A percentile compares a stretch with the other conserved stretches of the same genome.
Evolutionary conservation across 2,329 filamentous ascomycete genomes (phyloP).

Genomic region (Hawksworthiomyces lignivorus): DNA sequence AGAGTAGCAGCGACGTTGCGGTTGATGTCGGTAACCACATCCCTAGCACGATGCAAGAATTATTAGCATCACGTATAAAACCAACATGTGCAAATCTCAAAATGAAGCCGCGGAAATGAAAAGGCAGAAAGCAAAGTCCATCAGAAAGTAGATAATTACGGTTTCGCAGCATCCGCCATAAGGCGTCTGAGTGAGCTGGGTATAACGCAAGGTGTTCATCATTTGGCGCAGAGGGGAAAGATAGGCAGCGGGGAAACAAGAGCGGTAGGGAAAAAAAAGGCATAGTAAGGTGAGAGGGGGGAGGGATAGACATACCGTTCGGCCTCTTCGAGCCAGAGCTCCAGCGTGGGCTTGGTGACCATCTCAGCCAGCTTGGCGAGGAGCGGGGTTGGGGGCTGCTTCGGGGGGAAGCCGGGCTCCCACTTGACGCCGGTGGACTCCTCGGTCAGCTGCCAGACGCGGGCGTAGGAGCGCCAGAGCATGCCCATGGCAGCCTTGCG

Average conservation of each 20-base stretch:
- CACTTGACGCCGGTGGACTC: conserved; percentile 73
- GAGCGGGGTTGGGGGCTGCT: conserved; percentile 69
- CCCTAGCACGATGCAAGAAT: conserved; percentile 39
- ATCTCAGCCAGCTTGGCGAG: conserved; percentile 80
- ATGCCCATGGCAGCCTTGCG: conserved; percentile 88
- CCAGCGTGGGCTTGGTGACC: conserved; percentile 75
- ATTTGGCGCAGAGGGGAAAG: conserved; percentile 32
- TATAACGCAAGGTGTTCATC: conserved; percentile 91
- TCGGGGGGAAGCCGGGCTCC: conserved; percentile 78
- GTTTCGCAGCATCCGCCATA: conserved; percentile 82
- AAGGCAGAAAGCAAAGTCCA: conserved; percentile 2
- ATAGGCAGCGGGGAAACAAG: conserved; percentile 12
- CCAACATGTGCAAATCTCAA: conserved; percentile 24
- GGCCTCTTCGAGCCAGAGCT: conserved; percentile 80
- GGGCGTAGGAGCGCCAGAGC: conserved; percentile 87
- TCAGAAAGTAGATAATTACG: conserved; percentile 51
- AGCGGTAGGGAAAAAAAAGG: conserved; percentile 36
- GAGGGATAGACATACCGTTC: conserved; percentile 90
- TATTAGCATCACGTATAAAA: too few species aligned
- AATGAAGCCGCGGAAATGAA: conserved; percentile 1
- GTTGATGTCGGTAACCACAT: conserved; percentile 90
- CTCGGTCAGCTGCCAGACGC: conserved; percentile 82
- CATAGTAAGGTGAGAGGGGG: too few species aligned
- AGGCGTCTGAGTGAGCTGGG: conserved; percentile 99
- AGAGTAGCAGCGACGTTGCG: conserved; percentile 84